Conservation (phyloP, 1,284 basidiomycete species). For the Sanghuangporus baumii region DNA sequence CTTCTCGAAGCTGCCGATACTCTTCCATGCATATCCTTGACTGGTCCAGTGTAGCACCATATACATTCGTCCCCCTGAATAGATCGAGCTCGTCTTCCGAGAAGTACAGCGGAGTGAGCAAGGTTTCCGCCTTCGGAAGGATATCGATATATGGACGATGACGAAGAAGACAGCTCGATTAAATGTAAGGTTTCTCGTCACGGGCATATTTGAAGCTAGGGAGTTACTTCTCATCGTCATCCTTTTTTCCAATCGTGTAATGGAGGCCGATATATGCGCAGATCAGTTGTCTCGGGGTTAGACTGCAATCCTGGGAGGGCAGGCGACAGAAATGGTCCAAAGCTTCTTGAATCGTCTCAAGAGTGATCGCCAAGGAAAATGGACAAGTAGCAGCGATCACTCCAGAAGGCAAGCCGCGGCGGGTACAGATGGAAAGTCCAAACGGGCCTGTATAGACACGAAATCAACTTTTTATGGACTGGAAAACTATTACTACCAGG, state of each 20-base stretch:
- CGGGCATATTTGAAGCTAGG: neutral
- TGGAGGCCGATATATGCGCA: slow-evolving; percentile 70
- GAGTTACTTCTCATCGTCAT: slow-evolving; percentile 23
- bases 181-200: slow-evolving; percentile 13
- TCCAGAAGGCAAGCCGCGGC: slow-evolving; percentile 42
- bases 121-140: slow-evolving; percentile 50
- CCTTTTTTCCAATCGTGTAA: slow-evolving; percentile 40
- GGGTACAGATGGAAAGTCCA: slow-evolving; percentile 57
- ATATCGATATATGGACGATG: slow-evolving; percentile 63
- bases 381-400: slow-evolving; percentile 68
- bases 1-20: slow-evolving; percentile 44
- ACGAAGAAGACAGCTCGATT: slow-evolving; percentile 33
- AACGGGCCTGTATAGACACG: slow-evolving; percentile 32
- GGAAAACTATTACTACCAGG: neutral
- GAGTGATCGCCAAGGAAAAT: slow-evolving; percentile 67
- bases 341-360: slow-evolving; percentile 40
- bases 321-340: slow-evolving; percentile 36
- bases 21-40: slow-evolving; percentile 54
- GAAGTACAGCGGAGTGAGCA: slow-evolving; percentile 79
- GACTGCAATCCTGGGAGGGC: slow-evolving; percentile 29
- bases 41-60: slow-evolving; percentile 65
- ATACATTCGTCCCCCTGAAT: slow-evolving; percentile 73
- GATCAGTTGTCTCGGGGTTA: slow-evolving; percentile 70
- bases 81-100: slow-evolving; percentile 52
- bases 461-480: neutral